Percentiles rank a stretch among this genome's conserved stretches.
phyloP scores from a whole-genome alignment of 2,329 filamentous ascomycete species.

The Hypoxylon sp. region DNA sequence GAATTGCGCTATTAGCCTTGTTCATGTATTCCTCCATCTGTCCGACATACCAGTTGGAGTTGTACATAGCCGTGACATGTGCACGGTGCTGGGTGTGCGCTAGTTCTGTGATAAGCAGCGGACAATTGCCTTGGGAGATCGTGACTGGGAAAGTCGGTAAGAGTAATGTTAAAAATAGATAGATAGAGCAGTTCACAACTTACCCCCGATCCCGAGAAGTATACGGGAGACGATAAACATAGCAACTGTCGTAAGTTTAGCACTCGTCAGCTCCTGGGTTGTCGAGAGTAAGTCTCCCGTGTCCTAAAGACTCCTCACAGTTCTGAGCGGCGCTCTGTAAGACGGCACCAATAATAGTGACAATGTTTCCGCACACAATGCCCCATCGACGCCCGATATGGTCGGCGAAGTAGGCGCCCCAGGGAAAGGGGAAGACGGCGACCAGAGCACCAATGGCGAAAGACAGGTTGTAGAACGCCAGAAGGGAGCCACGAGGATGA shows the following conservation, averaged over 20 bases:
- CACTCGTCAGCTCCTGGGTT: not conserved
- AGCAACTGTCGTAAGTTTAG: not conserved
- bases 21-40: not conserved
- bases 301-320: not conserved
- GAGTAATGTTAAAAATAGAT: not conserved
- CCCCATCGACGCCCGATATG: conserved; percentile 42
- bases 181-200: not conserved
- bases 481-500: conserved; percentile 48
- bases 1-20: conserved; percentile 22
- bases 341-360: conserved; percentile 4
- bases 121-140: conserved; percentile 11
- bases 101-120: conserved; percentile 10
- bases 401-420: conserved; percentile 55
- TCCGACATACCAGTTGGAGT: not conserved
- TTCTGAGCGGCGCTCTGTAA: conserved; percentile 13
- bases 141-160: not conserved
- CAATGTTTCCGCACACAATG: conserved; percentile 39
- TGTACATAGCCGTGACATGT: conserved; percentile 11
- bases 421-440: conserved; percentile 55
- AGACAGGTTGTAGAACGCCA: conserved; percentile 52
- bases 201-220: not conserved
- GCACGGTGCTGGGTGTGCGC: conserved; percentile 11
- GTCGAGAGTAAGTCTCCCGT: not conserved
- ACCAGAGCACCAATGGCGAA: conserved; percentile 50
- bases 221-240: not conserved